These are phyloP conservation scores for Xanthoconium purpureum DNA, from an alignment of 768 basidiomycete species.

Conservation along the genomic window DNA sequence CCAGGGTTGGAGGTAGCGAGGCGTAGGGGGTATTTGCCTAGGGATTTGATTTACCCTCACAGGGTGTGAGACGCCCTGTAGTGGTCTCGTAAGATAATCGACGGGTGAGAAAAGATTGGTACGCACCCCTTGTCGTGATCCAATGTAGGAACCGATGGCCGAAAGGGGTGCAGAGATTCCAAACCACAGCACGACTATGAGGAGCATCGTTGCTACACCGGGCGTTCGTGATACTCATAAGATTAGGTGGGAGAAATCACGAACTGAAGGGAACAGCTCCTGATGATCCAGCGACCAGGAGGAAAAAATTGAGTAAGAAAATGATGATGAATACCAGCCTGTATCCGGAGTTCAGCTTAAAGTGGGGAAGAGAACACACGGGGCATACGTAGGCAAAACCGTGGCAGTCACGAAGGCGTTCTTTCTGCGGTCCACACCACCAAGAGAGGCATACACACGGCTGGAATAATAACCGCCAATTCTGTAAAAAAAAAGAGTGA, in stretches of 20 bases:
- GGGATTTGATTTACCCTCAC: constrained; percentile 91
- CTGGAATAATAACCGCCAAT: constrained; percentile 88
- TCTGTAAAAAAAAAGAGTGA: constrained; percentile 39
- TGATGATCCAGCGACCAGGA: constrained; percentile 80
- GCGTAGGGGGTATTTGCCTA: constrained; percentile 88
- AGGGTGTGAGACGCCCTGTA: constrained; percentile 71
- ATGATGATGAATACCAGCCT: constrained; percentile 82
- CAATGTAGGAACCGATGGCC: constrained; percentile 81
- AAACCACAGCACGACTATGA: constrained; percentile 87
- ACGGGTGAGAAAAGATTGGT: neutral
- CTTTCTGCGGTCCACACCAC: constrained; percentile 70
- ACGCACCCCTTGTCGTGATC: constrained; percentile 81
- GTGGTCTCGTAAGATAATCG: constrained; percentile 7
- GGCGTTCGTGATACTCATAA: neutral
- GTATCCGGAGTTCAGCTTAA: constrained; percentile 10
- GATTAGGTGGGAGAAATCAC: constrained; percentile 9
- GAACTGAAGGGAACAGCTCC: constrained; percentile 94
- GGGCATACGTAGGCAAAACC: constrained; percentile 74
- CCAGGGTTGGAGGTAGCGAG: constrained; percentile 81
- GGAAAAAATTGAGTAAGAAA: constrained; percentile 89
- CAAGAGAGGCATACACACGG: constrained; percentile 72
- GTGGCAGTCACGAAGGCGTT: constrained; percentile 89
- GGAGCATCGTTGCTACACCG: constrained; percentile 69
- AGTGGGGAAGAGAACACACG: neutral
- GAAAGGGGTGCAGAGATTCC: constrained; percentile 91